Evolutionary conservation across 83 land plant species (phyloP), one percentile per base, ranked within the genome.

Genomic region (Picea engelmannii): DNA sequence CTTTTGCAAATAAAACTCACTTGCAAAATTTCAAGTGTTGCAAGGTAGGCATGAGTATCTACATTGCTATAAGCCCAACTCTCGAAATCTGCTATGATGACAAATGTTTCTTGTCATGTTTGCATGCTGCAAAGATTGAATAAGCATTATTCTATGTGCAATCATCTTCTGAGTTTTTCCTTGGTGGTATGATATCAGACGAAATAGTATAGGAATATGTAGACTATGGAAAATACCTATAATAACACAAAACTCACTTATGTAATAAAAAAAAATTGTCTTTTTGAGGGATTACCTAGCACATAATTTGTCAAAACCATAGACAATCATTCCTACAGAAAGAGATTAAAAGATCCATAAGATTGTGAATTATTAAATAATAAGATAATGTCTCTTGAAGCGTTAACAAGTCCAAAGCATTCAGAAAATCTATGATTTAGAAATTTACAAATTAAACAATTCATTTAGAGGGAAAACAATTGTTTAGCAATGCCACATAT

Each of bases 261-360:
- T 49, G 21, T 75, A 52, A 31, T 15, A 21, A 12, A 11, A n/a
- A n/a, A n/a, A n/a, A n/a, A n/a, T 18, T 21, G 23, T 23, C 31
- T 75, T 6, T 21, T 35, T 27, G 35, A 52, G 38, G 25, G 61
- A 38, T 64, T 79, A 91, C 92, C 90, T 87, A 44, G 90, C 47
- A 82, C 89, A 81, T 73, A 89, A 85, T 87, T 91, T 88, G 67
- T 92, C 95, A 17, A 92, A 86, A 58, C 74, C 62, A 78, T 83
- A 92, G 25, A 85, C 84, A 79, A 83, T 67, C 70, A 63, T n/a
- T 18, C 85, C 85, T 85, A 71, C 27, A 59, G 2, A 42, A 42
- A 49, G 1, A 49, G 55, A 49, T 49, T 17, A 52, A 40, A 65
- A n/a, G 16, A 35, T 49, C 55, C 9, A 80, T 17, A 25, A 38